Evolutionary conservation across 73 alveolate genomes (phyloP).

Genomic region (Symbiodinium pilosum): DNA sequence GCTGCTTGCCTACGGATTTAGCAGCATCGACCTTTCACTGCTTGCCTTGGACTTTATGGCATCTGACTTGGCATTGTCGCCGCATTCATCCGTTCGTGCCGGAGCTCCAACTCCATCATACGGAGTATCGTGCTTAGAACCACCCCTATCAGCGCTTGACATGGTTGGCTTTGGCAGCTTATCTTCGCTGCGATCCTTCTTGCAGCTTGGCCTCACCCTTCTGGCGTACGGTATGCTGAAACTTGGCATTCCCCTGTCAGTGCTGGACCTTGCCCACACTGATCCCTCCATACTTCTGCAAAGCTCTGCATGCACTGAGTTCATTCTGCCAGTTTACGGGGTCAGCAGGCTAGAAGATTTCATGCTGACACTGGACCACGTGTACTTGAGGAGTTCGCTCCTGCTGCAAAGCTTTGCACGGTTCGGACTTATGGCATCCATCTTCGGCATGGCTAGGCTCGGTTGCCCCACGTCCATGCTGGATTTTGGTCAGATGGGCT

Average conservation of each 20-base stretch:
- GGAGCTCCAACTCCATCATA: not conserved
- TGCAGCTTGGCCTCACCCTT: not conserved
- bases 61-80: not conserved
- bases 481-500: not conserved
- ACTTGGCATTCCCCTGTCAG: not conserved
- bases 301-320: not conserved
- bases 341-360: not conserved
- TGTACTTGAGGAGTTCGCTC: not conserved
- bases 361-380: not conserved
- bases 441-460: conserved; percentile 3
- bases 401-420: not conserved
- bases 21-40: not conserved
- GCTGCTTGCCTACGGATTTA: not conserved
- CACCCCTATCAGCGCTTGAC: conserved; percentile 7
- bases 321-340: not conserved
- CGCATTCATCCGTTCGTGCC: not conserved
- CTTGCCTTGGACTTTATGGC: conserved; percentile 24
- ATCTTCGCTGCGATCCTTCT: not conserved
- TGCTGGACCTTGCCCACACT: not conserved
- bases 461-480: not conserved
- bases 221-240: conserved; percentile 30
- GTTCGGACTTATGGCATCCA: not conserved
- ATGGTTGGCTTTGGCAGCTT: not conserved
- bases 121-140: conserved; percentile 25
- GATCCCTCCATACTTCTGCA: not conserved